phyloP scores from a whole-genome alignment of 345 rosid genomes.

The Salix caprea region DNA sequence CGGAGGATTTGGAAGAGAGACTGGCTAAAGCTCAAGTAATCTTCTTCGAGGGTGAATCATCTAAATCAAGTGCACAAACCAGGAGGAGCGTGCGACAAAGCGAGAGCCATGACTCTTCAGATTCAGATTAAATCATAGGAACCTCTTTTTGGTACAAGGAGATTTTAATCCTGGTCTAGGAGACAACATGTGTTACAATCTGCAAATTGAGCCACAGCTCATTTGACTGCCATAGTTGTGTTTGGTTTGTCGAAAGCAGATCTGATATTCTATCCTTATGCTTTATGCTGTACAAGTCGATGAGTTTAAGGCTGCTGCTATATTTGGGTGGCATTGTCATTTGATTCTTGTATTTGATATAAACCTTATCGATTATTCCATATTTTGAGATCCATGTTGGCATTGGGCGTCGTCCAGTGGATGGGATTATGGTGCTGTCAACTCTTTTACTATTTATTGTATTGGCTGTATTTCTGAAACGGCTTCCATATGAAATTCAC shows the following conservation, averaged over 20 bases:
- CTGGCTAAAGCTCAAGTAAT: conserved; percentile 83
- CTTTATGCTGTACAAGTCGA: background rate
- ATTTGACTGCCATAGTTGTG: background rate
- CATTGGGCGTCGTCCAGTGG: background rate
- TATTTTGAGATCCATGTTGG: background rate
- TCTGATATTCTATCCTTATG: background rate
- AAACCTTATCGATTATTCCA: background rate
- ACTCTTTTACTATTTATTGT: background rate
- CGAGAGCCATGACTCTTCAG: conserved; percentile 20
- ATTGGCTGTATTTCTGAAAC: background rate
- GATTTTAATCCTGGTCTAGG: background rate
- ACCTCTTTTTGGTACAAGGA: background rate
- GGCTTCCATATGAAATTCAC: background rate
- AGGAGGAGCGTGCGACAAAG: conserved; percentile 71
- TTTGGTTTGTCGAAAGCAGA: background rate
- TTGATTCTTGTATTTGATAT: background rate
- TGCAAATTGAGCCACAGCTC: background rate
- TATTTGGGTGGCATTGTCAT: background rate
- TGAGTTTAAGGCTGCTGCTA: background rate
- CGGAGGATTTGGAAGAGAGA: conserved; percentile 89
- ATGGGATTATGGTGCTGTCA: background rate
- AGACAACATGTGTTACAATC: background rate
- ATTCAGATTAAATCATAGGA: conserved; percentile 18
- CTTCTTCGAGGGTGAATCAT: conserved; percentile 71
- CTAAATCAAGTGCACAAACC: conserved; percentile 46